Conservation (phyloP, 176 grass and related monocot species). For the Oryza glumipatula region DNA sequence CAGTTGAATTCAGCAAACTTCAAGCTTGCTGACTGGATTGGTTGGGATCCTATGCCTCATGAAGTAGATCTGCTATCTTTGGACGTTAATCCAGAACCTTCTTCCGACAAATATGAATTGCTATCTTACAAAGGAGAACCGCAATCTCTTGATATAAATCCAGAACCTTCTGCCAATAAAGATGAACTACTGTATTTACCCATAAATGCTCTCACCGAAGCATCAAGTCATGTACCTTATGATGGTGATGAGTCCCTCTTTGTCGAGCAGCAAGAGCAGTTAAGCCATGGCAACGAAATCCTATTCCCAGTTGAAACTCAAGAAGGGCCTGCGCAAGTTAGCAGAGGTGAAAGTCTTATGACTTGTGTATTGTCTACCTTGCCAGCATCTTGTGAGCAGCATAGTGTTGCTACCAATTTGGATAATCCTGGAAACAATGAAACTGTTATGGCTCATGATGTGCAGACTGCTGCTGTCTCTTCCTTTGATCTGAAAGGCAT, state of each 20-base stretch:
- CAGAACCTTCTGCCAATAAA: constrained; percentile 41
- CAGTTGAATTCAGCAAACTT: constrained; percentile 37
- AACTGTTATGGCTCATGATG: constrained; percentile 11
- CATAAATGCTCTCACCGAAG: constrained; percentile 42
- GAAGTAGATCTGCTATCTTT: constrained; percentile 58
- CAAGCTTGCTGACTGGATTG: constrained; percentile 64
- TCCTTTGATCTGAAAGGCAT: constrained; percentile 2
- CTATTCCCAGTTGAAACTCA: constrained; percentile 21
- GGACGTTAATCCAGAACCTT: constrained; percentile 46
- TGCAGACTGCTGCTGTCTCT: not conserved
- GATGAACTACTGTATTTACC: constrained; percentile 28
- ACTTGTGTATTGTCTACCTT: constrained; percentile 14
- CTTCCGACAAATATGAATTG: constrained; percentile 28
- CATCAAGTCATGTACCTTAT: constrained; percentile 21
- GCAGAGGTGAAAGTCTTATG: constrained; percentile 15
- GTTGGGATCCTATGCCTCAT: constrained; percentile 61
- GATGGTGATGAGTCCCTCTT: constrained; percentile 21
- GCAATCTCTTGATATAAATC: constrained; percentile 48
- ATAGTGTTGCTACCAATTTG: not conserved
- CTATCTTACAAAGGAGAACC: constrained; percentile 40
- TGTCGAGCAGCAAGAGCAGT: constrained; percentile 34
- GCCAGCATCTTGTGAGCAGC: not conserved
- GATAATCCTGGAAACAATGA: constrained; percentile 10
- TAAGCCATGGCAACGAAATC: constrained; percentile 27
- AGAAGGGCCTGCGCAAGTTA: constrained; percentile 20